Base-by-base conservation (phyloP, 202 grass and related monocot species). In the Schoenoplectus tabernaemontani region DNA sequence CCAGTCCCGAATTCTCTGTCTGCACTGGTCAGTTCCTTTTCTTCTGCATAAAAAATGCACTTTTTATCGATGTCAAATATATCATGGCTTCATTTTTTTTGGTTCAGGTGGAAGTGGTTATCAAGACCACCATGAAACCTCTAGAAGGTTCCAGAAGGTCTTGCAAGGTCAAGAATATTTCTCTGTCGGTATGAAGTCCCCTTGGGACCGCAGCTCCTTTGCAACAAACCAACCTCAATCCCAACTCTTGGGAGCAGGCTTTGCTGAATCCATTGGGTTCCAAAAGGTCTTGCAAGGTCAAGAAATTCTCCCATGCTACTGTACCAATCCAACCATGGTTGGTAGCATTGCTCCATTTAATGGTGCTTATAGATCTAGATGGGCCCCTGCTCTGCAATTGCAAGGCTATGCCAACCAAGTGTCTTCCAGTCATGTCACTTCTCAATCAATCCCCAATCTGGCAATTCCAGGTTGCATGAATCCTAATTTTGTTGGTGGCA, bases 81-180 rank as follows among this genome's bases (percentile, higher is more conserved):
- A 60, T 24, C 62, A 76, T 44, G 74, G 44, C 78, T 75, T 53
- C 9, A 32, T 74, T 58, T 79, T 15, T 36, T 78, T 78, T n/a
- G 20, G 60, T 71, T 83, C 86, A 97, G 94, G 76, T 90, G 91
- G 89, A 87, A 97, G 60, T 70, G 74, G 82, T 86, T 87, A 79
- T 87, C 83, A 80, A 80, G 96, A 93, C 88, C 91, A 88, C 81
- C 80, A 2, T 56, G 92, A 96, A 88, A 89, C 90, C 87, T 68
- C 96, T 67, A 89, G 85, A 83, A 80, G 78, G 78, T 88, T 93
- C 87, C 92, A 91, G 90, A 95, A 99, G 96, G 96, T 99, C 96
- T 99, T 99, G 92, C 96, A 96, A 99, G 96, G 96, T 99, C 96
- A 99, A 99, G 96, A 99, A 99, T 92, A 91, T 69, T 56, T 76